Evolutionary conservation across 1,139 yeast species (phyloP).

Genomic region (Taphrina sp.): DNA sequence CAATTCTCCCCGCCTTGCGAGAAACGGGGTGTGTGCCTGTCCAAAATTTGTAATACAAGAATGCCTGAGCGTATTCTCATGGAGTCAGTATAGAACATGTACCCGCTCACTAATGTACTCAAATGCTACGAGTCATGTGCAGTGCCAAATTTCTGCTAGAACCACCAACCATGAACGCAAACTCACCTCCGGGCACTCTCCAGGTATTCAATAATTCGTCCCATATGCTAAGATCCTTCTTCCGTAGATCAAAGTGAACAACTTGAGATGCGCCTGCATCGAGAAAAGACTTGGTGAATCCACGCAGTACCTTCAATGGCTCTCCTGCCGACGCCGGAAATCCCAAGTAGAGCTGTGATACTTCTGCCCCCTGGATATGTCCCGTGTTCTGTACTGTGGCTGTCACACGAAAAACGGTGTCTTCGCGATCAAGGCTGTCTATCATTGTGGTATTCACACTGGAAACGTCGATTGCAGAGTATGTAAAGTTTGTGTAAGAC

Average conservation of each 20-base stretch:
- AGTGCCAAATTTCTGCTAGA: conserved; percentile 51
- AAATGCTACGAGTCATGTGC: background rate
- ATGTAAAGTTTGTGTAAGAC: conserved; percentile 54
- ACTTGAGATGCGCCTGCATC: conserved; percentile 49
- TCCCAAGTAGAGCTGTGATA: conserved; percentile 51
- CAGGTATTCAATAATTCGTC: conserved; percentile 59
- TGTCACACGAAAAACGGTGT: conserved; percentile 48
- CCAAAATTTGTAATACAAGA: too few relatives aligned
- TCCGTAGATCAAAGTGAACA: conserved; percentile 51
- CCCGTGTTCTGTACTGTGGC: conserved; percentile 53
- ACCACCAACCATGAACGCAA: conserved; percentile 56
- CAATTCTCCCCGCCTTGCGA: too few relatives aligned
- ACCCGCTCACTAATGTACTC: too few relatives aligned
- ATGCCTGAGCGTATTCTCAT: too few relatives aligned
- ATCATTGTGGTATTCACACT: conserved; percentile 1
- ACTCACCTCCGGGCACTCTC: conserved; percentile 60
- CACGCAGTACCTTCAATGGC: conserved; percentile 54
- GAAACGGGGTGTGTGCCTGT: too few relatives aligned
- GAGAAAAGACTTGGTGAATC: conserved; percentile 56
- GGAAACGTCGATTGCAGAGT: conserved; percentile 35
- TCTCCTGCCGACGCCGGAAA: conserved; percentile 49
- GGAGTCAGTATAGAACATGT: too few relatives aligned
- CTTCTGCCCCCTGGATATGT: conserved; percentile 49
- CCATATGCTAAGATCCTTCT: conserved; percentile 62
- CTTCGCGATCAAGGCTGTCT: background rate